These are phyloP conservation scores for Aspergillus ochraceus DNA, from an alignment of 2,329 filamentous ascomycete species.

Conservation along the genomic window DNA sequence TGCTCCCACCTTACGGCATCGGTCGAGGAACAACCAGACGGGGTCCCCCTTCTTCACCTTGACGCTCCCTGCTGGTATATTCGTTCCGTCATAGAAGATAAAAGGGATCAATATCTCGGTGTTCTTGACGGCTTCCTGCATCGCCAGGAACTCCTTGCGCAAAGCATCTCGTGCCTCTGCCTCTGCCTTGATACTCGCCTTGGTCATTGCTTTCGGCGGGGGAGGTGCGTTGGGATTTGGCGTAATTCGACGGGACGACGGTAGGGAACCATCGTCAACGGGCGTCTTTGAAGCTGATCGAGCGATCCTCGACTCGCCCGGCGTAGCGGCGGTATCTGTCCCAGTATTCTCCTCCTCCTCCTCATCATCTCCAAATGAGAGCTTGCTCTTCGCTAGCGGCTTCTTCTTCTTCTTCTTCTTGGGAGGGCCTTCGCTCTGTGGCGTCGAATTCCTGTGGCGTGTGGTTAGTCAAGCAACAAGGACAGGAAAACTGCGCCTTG, in stretches of 20 bases:
- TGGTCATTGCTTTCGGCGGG: constrained; percentile 75
- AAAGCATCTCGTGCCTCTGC: constrained; percentile 73
- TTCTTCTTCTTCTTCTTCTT: constrained; percentile 64
- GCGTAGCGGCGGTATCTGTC: constrained; percentile 38
- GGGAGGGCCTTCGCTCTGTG: constrained; percentile 45
- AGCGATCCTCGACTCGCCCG: constrained; percentile 40
- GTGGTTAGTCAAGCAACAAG: constrained; percentile 48
- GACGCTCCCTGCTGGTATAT: constrained; percentile 79
- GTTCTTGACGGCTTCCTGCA: constrained; percentile 83
- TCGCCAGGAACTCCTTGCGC: constrained; percentile 74
- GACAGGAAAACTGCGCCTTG: constrained; percentile 12
- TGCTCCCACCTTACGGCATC: constrained; percentile 85
- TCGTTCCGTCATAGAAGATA: constrained; percentile 94
- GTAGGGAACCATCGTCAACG: constrained; percentile 29
- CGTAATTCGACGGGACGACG: constrained; percentile 36
- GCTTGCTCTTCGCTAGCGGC: constrained; percentile 57
- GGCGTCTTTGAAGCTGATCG: constrained; percentile 40
- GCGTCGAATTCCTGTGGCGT: constrained; percentile 57
- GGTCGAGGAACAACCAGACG: constrained; percentile 90
- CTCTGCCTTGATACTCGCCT: constrained; percentile 73
- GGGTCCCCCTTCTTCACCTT: constrained; percentile 91
- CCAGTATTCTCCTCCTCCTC: constrained; percentile 58
- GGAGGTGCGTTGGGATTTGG: constrained; percentile 47
- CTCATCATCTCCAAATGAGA: constrained; percentile 68
- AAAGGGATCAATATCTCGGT: constrained; percentile 91